Conservation (phyloP, 2,329 filamentous ascomycete genomes). For the Clarireedia paspali region DNA sequence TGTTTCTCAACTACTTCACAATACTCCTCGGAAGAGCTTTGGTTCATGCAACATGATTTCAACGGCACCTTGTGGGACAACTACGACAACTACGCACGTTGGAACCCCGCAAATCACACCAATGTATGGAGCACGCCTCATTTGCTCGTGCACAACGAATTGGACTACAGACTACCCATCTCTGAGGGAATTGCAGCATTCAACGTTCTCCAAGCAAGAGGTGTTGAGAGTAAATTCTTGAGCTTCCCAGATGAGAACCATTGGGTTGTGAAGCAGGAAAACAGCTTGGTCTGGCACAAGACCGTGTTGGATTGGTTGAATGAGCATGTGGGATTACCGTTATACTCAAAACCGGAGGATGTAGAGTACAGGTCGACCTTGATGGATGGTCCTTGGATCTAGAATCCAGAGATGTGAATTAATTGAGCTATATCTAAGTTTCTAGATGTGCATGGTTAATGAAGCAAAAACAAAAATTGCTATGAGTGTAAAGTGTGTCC, state of each 20-base stretch:
- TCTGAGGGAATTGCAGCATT: constrained; percentile 63
- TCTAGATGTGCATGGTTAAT: no score
- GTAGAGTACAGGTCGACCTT: neutral
- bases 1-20: constrained; percentile 28
- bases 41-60: constrained; percentile 60
- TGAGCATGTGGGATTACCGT: constrained; percentile 6
- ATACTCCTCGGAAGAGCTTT: constrained; percentile 56
- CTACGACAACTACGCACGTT: constrained; percentile 54
- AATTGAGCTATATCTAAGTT: no score
- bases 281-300: constrained; percentile 77
- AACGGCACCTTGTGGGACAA: constrained; percentile 52
- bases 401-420: no score
- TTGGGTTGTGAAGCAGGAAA: constrained; percentile 83
- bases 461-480: no score
- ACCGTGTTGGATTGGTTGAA: constrained; percentile 75
- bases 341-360: constrained; percentile 7
- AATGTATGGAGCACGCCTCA: constrained; percentile 76
- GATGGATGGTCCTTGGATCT: constrained; percentile 6
- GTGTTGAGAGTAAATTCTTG: constrained; percentile 52
- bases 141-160: constrained; percentile 77
- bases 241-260: constrained; percentile 60
- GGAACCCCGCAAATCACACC: constrained; percentile 55
- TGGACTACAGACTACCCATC: constrained; percentile 79
- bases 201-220: constrained; percentile 45
- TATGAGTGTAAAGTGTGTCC: no score